Base-by-base conservation (phyloP, 2,329 filamentous ascomycete species). In the Pseudocercospora fuligena region DNA sequence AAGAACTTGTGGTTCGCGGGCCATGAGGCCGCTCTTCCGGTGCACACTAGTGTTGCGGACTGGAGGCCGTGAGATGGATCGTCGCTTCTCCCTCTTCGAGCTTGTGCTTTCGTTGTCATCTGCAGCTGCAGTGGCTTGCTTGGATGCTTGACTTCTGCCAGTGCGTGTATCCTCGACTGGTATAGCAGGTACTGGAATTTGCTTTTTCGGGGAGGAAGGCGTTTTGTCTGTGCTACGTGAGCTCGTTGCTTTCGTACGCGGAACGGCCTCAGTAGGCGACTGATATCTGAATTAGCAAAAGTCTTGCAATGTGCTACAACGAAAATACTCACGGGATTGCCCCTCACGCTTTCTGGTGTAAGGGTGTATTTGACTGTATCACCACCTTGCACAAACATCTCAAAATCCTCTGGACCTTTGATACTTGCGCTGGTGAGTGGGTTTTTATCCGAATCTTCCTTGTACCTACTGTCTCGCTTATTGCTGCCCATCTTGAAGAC, bases 1-100 rank as follows among this genome's bases (percentile, higher is more conserved):
- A 9, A 88, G 85, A 8, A 91, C 83, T 68, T 90, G 87, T 1
- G 93, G 89, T 71, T 97, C 93, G 69, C 93, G 87, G 25, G 93
- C 88, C 66, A 78, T 72, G 14, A 79, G 65, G 70, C 79, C 76
- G 65, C 76, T 76, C 46, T 66, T 72, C 56, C 73, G 66, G 60
- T 74, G 72, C 29, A 69, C 69, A 63, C 74, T 78, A 19, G 69
- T 71, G 53, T 79, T 78, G 19, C 75, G 72, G 2, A 74, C 68
- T 12, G 73, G 63, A 36, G 77, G 77, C 60, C 73, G 72, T 64
- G 72, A 76, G 66, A 74, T 69, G 0, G 76, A 78, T 31, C 73
- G 68, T 43, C 75, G 73, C 23, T 73, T 70, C 36, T 73, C 67
- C 61, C 60, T 65, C 47, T 61, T 66, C 57, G 60, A 49, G 14